phyloP scores from a whole-genome alignment of 2,329 filamentous ascomycete species.

The Lachnellula suecica region DNA sequence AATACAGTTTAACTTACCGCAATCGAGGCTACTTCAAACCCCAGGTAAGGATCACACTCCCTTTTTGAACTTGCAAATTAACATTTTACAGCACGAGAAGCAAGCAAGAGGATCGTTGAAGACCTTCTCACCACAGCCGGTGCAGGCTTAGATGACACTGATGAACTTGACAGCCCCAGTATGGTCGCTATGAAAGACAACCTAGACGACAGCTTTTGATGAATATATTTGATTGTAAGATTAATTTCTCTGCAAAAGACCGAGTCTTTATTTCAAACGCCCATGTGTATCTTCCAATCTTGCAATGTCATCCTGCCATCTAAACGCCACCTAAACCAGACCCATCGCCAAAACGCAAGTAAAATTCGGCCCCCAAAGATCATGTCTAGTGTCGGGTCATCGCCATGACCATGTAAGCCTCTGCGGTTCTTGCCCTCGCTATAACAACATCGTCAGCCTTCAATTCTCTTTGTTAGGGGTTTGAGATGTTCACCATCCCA shows the following conservation, averaged over 20 bases:
- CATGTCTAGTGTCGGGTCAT: slow-evolving; percentile 11
- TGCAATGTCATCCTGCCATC: neutral
- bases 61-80: slow-evolving; percentile 2
- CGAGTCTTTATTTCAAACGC: neutral
- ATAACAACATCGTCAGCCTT: slow-evolving; percentile 14
- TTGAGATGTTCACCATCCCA: slow-evolving; percentile 11
- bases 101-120: slow-evolving; percentile 77
- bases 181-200: slow-evolving; percentile 65
- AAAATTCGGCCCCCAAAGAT: neutral
- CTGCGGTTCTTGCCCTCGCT: slow-evolving; percentile 23
- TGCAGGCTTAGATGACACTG: slow-evolving; percentile 59
- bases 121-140: slow-evolving; percentile 77
- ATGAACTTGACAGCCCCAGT: slow-evolving; percentile 55
- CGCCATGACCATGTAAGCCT: slow-evolving; percentile 25
- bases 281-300: neutral
- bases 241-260: neutral
- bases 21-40: slow-evolving; percentile 75
- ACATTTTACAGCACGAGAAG: slow-evolving; percentile 64
- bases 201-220: slow-evolving; percentile 60
- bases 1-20: slow-evolving; percentile 80
- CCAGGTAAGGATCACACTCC: slow-evolving; percentile 54
- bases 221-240: slow-evolving; percentile 17
- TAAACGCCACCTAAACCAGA: slow-evolving; percentile 6
- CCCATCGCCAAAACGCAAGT: slow-evolving; percentile 4
- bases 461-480: neutral